A percentile compares a stretch with the other conserved stretches of the same genome.
These are phyloP conservation scores for Phragmites australis DNA, from an alignment of 176 grass and related monocot species.

Conservation along the genomic window DNA sequence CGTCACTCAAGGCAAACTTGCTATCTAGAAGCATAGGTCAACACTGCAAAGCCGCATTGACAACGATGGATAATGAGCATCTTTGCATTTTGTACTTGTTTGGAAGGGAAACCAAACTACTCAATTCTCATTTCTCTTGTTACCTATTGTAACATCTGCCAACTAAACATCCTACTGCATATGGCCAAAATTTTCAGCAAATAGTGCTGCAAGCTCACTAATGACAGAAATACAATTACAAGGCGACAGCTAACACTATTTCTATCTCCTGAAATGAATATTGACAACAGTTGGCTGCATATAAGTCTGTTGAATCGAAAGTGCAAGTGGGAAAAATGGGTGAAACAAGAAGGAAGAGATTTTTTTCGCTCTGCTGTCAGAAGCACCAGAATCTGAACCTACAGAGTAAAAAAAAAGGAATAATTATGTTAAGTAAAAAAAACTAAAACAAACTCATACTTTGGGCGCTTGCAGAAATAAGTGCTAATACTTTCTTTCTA, in stretches of 20 bases:
- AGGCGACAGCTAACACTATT: background rate
- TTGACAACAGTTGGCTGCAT: constrained; percentile 93
- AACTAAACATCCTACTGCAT: constrained; percentile 16
- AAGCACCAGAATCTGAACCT: constrained; percentile 67
- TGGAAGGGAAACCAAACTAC: background rate
- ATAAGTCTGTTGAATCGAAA: constrained; percentile 93
- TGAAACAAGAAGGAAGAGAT: constrained; percentile 85
- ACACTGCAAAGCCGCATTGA: background rate
- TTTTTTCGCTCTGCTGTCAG: constrained; percentile 62
- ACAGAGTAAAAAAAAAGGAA: constrained; percentile 4
- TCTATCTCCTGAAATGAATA: constrained; percentile 83
- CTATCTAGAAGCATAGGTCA: background rate
- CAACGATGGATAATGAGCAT: background rate
- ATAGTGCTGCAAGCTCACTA: background rate
- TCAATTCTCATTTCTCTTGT: background rate
- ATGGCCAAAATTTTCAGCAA: constrained; percentile 37
- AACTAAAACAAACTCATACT: background rate
- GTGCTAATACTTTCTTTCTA: background rate
- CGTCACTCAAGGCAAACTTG: background rate
- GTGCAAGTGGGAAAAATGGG: constrained; percentile 74
- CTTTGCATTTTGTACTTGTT: background rate
- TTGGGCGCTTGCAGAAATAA: background rate
- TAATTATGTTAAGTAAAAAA: background rate
- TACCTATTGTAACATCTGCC: constrained; percentile 6
- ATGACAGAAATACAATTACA: constrained; percentile 36